These are phyloP conservation scores for Coemansia sp. DNA, from an alignment of 192 early-diverging fungal genomes.

Conservation along the genomic window DNA sequence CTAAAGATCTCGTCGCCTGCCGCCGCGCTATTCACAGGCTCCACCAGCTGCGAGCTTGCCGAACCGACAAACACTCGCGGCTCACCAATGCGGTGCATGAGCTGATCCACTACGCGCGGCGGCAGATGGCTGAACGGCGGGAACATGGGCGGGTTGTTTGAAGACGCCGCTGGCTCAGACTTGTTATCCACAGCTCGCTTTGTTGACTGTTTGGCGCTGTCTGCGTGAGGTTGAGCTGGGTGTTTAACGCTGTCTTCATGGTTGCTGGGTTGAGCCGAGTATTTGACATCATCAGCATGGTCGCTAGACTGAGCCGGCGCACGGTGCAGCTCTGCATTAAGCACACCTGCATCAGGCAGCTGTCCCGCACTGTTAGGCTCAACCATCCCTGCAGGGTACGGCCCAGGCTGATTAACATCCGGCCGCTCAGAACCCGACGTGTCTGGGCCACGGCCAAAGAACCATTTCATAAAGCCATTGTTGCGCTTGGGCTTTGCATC, in stretches of 20 bases:
- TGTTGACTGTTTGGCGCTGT: neutral
- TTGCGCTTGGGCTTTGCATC: neutral
- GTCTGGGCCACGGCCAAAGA: slow-evolving; percentile 23
- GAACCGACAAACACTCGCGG: slow-evolving; percentile 50
- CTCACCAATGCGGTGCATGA: slow-evolving; percentile 53
- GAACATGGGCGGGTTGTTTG: slow-evolving; percentile 32
- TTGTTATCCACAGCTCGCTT: neutral
- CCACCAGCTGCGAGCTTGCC: slow-evolving; percentile 27
- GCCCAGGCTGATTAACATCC: neutral
- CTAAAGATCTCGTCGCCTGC: slow-evolving; percentile 14
- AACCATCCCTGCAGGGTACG: neutral
- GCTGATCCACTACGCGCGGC: slow-evolving; percentile 28
- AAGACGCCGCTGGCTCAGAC: neutral
- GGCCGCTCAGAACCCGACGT: neutral
- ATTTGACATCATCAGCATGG: neutral
- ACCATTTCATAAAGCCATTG: slow-evolving; percentile 13
- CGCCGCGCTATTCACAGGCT: slow-evolving; percentile 13
- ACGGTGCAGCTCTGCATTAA: slow-evolving; percentile 1
- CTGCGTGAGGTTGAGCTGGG: neutral
- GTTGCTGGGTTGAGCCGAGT: too few relatives aligned
- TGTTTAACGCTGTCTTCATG: neutral
- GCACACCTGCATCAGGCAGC: slow-evolving; percentile 3
- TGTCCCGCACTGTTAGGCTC: neutral
- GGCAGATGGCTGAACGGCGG: slow-evolving; percentile 57
- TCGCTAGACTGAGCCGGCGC: neutral